Evolutionary conservation across 108 stramenopile species (phyloP), one percentile per base, ranked within the genome.

Genomic region (Asterionellopsis glacialis): DNA sequence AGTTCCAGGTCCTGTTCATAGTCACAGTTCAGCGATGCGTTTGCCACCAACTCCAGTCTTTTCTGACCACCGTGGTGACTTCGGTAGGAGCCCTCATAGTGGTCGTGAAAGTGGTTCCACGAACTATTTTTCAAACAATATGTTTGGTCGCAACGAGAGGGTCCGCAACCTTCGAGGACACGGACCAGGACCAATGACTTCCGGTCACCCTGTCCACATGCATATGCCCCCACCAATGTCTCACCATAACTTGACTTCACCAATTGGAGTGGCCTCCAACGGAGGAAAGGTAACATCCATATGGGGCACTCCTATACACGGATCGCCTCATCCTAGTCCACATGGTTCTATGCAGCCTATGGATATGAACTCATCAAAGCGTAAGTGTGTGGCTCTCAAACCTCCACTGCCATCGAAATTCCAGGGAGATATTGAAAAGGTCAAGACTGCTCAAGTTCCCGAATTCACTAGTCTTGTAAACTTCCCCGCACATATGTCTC

Each of bases 381-480:
- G 86, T 10, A 88, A 91, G 64, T 91, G 90, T 49, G 71, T 88
- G 44, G 76, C 86, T 25, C 27, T 76, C 15, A 88, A 87, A 56
- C 85, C 80, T 13, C 90, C 90, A 0, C 79, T 92, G 41, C 91
- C 91, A 11, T 82, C 87, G 18, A 92, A 89, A 52, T 92, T 89
- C 68, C 91, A 92, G 67, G 91, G 91, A 45, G 87, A 92, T 48
- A 81, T 88, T 44, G 87, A 92, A 57, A 85, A 85, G 52, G 64
- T 59, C 51, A 92, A 92, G 62, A 33, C 33, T 33, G 81, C 82
- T 15, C 69, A 72, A 24, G 81, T 93, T 23, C 91, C 91, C 15
- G 91, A 93, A 43, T 93, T 93, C 44, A 88, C 86, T 11, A 83
- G 76, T 48, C 74, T 93, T 26, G 91, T 93, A 41, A 93, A 93